Conservation (phyloP, 768 basidiomycete genomes). For the Russula earlei region DNA sequence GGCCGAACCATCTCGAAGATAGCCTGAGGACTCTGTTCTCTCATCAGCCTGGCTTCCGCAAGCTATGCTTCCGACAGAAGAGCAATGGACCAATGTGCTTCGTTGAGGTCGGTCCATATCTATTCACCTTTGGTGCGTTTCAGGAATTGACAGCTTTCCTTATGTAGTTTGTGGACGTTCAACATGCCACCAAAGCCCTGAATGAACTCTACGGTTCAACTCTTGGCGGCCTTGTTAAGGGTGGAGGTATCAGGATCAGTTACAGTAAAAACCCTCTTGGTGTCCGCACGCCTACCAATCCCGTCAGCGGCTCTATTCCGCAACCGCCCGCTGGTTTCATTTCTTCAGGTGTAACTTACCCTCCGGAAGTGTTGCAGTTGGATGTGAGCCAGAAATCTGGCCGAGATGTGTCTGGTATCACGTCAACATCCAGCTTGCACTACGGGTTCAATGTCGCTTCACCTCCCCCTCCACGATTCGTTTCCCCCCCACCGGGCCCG, state of each 20-base stretch:
- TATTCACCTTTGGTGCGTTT: neutral
- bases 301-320: conserved; percentile 20
- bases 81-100: conserved; percentile 99
- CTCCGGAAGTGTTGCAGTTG: conserved; percentile 12
- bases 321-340: conserved; percentile 20
- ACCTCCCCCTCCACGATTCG: conserved; percentile 31
- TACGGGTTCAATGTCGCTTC: conserved; percentile 29
- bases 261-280: conserved; percentile 99
- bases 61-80: conserved; percentile 92
- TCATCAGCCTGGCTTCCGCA: conserved; percentile 73
- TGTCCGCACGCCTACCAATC: conserved; percentile 67
- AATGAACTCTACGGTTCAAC: conserved; percentile 85
- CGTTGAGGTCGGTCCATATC: conserved; percentile 59
- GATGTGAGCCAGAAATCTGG: conserved; percentile 22
- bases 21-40: conserved; percentile 76
- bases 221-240: conserved; percentile 87
- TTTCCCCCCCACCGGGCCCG: conserved; percentile 28
- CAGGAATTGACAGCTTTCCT: neutral
- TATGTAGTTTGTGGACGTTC: conserved; percentile 80
- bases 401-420: conserved; percentile 26
- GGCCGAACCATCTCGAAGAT: conserved; percentile 80
- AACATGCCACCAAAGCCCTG: conserved; percentile 76
- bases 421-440: conserved; percentile 24
- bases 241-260: conserved; percentile 89
- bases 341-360: conserved; percentile 13